Evolutionary conservation across 257 asterid species (phyloP), one percentile per base, ranked within the genome.

Genomic region (Phtheirospermum japonicum): DNA sequence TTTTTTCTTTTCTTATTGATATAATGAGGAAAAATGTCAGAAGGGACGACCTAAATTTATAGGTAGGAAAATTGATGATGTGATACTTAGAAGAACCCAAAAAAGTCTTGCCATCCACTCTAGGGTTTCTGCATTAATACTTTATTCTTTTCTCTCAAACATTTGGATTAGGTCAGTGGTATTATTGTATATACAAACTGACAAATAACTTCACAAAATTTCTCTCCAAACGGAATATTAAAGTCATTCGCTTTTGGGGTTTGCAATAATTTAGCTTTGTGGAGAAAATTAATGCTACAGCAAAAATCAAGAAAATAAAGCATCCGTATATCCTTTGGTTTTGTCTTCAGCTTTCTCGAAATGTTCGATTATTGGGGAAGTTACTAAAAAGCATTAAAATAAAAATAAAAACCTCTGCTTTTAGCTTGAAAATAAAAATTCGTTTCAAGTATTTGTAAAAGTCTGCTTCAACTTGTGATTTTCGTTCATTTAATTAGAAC

Each of bases 1-100:
- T 23, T 23, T 23, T 23, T 23, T 23, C 28, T 23, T 23, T 23
- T 23, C 28, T 23, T 23, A 23, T 23, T 23, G 28, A n/a, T 32
- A 6, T 48, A 4, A 7, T 14, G 54, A 18, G 54, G 28, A 48
- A 48, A 48, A 17, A 6, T 16, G 54, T 48, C 19, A 48, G 28
- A 48, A 7, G 26, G 9, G 86, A 76, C 80, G 95, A 88, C 90
- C 73, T 33, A 68, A 77, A 32, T 89, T 71, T 92, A 92, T 92
- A 92, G 93, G 80, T 76, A 62, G 81, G 71, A 67, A 57, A 70
- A 66, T 1, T 65, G 82, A 69, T 81, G 88, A 81, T 84, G 28
- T 23, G 28, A 91, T 81, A 80, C 16, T 48, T 5, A 7, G 28
- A 23, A 23, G 28, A 23, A 23, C 28, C 28, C 28, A 23, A 23